phyloP scores from a whole-genome alignment of 2,329 filamentous ascomycete genomes.

The Cyphellophora europaea region DNA sequence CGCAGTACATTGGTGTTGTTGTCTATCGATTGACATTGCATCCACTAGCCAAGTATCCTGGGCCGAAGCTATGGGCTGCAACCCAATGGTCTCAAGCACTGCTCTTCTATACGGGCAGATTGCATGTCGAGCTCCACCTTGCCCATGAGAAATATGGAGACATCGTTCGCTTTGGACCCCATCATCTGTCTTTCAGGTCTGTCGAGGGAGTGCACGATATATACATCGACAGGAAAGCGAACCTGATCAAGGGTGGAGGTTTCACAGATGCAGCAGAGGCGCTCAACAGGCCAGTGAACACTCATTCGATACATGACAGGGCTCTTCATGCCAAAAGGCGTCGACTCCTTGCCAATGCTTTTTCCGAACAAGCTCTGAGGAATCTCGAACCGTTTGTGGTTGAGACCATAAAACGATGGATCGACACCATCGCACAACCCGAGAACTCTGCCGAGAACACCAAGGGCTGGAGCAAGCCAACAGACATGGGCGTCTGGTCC shows the following conservation, averaged over 20 bases:
- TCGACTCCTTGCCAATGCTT: slow-evolving; percentile 22
- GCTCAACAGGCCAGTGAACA: slow-evolving; percentile 16
- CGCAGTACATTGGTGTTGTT: slow-evolving; percentile 1
- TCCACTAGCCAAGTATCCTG: slow-evolving; percentile 56
- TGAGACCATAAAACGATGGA: slow-evolving; percentile 5
- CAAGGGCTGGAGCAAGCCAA: slow-evolving; percentile 18
- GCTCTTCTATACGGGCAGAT: slow-evolving; percentile 15
- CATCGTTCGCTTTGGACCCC: slow-evolving; percentile 21
- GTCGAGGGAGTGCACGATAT: slow-evolving; percentile 35
- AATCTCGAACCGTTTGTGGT: slow-evolving; percentile 14
- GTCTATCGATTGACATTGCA: slow-evolving; percentile 28
- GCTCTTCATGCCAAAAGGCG: slow-evolving; percentile 18
- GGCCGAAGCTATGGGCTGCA: slow-evolving; percentile 40
- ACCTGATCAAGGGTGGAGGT: neutral
- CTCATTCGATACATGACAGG: slow-evolving; percentile 18
- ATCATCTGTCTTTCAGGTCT: slow-evolving; percentile 17
- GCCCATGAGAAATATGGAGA: slow-evolving; percentile 28
- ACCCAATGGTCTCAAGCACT: slow-evolving; percentile 7
- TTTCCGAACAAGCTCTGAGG: slow-evolving; percentile 23
- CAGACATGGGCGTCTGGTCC: slow-evolving; percentile 25
- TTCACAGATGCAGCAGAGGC: neutral
- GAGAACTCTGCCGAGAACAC: slow-evolving; percentile 8
- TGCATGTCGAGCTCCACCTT: slow-evolving; percentile 16
- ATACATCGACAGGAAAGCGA: slow-evolving; percentile 19
- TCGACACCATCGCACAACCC: slow-evolving; percentile 3